phyloP scores from a whole-genome alignment of 2,329 filamentous ascomycete genomes.

The Escovopsis weberi region DNA sequence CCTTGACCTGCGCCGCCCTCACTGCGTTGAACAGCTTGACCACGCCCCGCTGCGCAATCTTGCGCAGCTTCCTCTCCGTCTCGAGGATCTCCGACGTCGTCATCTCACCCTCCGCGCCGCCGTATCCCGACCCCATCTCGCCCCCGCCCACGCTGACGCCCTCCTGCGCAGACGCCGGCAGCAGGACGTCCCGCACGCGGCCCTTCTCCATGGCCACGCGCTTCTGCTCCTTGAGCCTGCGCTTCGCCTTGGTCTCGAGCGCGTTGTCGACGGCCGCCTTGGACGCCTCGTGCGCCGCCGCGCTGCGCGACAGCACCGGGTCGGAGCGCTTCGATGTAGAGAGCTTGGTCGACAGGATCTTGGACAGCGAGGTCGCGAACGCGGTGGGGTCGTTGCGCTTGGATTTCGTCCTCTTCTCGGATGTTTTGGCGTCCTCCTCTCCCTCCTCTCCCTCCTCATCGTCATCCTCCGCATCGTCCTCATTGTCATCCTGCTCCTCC shows the following conservation, averaged over 20 bases:
- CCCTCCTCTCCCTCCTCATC: conserved; percentile 12
- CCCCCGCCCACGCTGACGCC: conserved; percentile 15
- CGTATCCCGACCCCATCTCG: too few relatives aligned
- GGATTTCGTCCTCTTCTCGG: conserved; percentile 34
- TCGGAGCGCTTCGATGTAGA: conserved; percentile 69
- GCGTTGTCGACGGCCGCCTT: conserved; percentile 59
- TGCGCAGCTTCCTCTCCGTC: conserved; percentile 65
- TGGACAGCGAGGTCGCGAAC: conserved; percentile 85
- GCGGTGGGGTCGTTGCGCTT: conserved; percentile 88
- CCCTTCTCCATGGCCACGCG: conserved; percentile 70
- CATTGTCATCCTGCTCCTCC: conserved; percentile 11
- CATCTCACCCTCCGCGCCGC: conserved; percentile 15
- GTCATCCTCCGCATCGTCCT: conserved; percentile 16
- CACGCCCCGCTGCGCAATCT: conserved; percentile 85
- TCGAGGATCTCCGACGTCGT: conserved; percentile 45
- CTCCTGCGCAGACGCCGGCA: conserved; percentile 39
- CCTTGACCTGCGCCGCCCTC: conserved; percentile 79
- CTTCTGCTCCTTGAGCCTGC: conserved; percentile 69
- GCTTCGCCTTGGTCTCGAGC: conserved; percentile 67
- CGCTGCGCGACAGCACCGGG: conserved; percentile 79
- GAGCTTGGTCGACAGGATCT: conserved; percentile 83
- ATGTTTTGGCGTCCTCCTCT: conserved; percentile 19
- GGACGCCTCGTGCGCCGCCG: conserved; percentile 56
- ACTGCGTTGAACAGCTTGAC: conserved; percentile 96
- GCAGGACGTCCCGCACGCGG: conserved; percentile 72